Evolutionary conservation across 768 basidiomycete genomes (phyloP).

Genomic region (Pleurotus ostreatus): DNA sequence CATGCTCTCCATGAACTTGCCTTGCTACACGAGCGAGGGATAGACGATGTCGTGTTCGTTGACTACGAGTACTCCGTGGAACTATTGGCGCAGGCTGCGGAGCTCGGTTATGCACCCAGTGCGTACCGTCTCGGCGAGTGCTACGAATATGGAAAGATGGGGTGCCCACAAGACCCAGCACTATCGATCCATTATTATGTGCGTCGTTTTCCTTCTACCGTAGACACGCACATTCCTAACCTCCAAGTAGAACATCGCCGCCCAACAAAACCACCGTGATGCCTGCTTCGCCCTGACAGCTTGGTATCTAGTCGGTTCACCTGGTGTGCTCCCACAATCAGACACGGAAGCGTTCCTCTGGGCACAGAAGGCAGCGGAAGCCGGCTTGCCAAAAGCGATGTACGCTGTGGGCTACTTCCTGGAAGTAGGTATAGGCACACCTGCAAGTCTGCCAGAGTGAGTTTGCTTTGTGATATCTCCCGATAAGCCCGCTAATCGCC

Average conservation of each 20-base stretch:
- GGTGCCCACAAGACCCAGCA: constrained; percentile 95
- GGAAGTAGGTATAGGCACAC: constrained; percentile 89
- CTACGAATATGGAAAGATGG: constrained; percentile 99
- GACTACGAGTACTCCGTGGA: constrained; percentile 96
- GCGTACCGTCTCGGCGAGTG: constrained; percentile 96
- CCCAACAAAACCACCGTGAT: constrained; percentile 94
- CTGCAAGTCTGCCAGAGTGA: constrained; percentile 62
- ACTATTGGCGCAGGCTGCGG: constrained; percentile 90
- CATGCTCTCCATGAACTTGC: constrained; percentile 95
- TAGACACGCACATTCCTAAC: constrained; percentile 5
- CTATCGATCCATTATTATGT: constrained; percentile 99
- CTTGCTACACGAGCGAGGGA: constrained; percentile 92
- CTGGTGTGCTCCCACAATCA: constrained; percentile 95
- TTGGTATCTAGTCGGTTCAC: constrained; percentile 98
- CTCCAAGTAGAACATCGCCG: constrained; percentile 84
- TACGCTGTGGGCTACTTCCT: constrained; percentile 98
- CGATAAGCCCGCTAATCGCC: constrained; percentile 3
- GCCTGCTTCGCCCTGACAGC: constrained; percentile 98
- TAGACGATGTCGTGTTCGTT: constrained; percentile 95
- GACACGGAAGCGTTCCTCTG: constrained; percentile 98
- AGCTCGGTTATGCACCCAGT: constrained; percentile 94
- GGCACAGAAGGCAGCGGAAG: constrained; percentile 94
- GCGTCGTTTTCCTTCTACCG: constrained; percentile 27
- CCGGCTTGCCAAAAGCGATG: constrained; percentile 90
- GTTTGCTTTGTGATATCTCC: constrained; percentile 23